Evolutionary conservation across 371 early-diverging fungal species (phyloP).

Genomic region (Vairimorpha ceranae): DNA sequence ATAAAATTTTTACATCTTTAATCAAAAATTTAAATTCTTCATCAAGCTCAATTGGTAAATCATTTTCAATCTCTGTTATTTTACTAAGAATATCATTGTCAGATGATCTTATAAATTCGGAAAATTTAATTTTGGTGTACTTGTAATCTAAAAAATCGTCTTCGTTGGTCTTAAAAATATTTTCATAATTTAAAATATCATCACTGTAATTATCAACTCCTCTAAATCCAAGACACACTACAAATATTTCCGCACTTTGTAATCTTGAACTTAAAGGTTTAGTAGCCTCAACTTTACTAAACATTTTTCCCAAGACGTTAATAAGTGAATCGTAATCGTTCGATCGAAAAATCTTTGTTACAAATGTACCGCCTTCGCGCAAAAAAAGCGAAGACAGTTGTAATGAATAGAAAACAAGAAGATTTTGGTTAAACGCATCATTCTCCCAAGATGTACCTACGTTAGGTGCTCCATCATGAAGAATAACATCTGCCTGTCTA

Average conservation of each 20-base stretch:
- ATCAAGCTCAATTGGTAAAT: slow-evolving; percentile 63
- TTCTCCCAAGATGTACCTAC: slow-evolving; percentile 93
- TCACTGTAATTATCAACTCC: slow-evolving; percentile 84
- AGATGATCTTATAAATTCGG: slow-evolving; percentile 65
- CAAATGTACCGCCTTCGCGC: slow-evolving; percentile 84
- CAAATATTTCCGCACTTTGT: slow-evolving; percentile 99
- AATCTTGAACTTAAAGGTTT: slow-evolving; percentile 96
- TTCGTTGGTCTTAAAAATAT: slow-evolving; percentile 71
- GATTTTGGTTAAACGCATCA: slow-evolving; percentile 93
- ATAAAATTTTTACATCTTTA: slow-evolving; percentile 57
- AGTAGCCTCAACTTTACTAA: slow-evolving; percentile 90
- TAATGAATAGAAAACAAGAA: slow-evolving; percentile 82
- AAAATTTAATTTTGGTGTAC: slow-evolving; percentile 62
- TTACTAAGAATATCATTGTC: slow-evolving; percentile 57
- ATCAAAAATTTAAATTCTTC: slow-evolving; percentile 23
- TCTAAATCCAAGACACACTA: slow-evolving; percentile 86
- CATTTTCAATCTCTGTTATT: slow-evolving; percentile 68
- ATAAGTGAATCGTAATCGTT: slow-evolving; percentile 95
- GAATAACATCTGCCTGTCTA: slow-evolving; percentile 84
- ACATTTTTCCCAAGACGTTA: slow-evolving; percentile 93
- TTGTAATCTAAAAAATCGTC: slow-evolving; percentile 24
- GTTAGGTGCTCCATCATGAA: slow-evolving; percentile 99
- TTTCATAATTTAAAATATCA: slow-evolving; percentile 79
- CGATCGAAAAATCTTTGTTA: slow-evolving; percentile 96
- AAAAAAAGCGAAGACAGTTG: slow-evolving; percentile 90